Base-by-base conservation (phyloP, 2,329 filamentous ascomycete genomes). In the Elsinoe perseae region DNA sequence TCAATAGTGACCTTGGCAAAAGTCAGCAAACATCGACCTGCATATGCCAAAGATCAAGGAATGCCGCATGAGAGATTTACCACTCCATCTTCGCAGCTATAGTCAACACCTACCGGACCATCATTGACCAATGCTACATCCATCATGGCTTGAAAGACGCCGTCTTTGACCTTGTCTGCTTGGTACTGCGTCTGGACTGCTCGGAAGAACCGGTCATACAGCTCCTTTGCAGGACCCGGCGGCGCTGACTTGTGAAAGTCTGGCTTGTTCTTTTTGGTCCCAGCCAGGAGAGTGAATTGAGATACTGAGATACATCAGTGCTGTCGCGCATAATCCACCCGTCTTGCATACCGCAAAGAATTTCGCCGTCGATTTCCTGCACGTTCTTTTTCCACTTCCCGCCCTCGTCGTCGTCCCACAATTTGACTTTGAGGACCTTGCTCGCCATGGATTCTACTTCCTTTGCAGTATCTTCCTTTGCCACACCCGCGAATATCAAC, bases 61-160 rank as follows among this genome's bases (percentile, higher is more conserved):
- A 59, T 23, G 56, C 61, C 32, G 38, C 28, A 58, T 57, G 62
- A 65, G 64, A 67, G 64, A 64, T 72, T 67, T 79, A 81, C 79
- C 77, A 74, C 77, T 70, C 75, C 75, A 67, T 81, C 77, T 64
- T 77, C 70, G 72, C 76, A 80, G 70, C 71, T 71, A 70, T 77
- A 81, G 68, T 81, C 75, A 64, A 80, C 69, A 81, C 81, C 76
- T 80, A 85, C 82, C 74, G 82, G 82, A 66, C 82, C 82, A 65
- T 97, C 92, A 63, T 97, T 97, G 50, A 96, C 84, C 27, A 96
- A 73, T 50, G 87, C 86, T 58, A 98, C 92, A 67, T 97, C 86
- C 93, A 98, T 98, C 91, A 95, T 96, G 50, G 93, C 93, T 68
- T 95, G 92, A 70, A 98, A 98, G 27, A 92, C 83, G n/a, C 95